Evolutionary conservation across 495 filamentous ascomycete species (phyloP), one percentile per base, ranked within the genome.

Genomic region (Penicillium flavigenum): DNA sequence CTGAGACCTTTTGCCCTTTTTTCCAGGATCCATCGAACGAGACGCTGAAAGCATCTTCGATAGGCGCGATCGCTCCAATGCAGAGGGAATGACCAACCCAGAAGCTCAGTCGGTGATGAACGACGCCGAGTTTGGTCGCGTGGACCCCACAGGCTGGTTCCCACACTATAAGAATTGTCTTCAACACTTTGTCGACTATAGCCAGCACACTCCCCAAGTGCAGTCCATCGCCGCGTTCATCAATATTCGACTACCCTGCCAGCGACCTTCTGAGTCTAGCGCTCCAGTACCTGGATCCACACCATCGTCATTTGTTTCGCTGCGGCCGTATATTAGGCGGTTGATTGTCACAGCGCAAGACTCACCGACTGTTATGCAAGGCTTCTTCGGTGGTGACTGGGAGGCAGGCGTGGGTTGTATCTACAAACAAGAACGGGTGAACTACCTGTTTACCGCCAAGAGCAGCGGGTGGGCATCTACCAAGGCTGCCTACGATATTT

Each of bases 381-480:
- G 90, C 20, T 94, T 96, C 72, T 98, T 98, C 64, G 94, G 94
- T 10, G 84, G 89, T 38, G 84, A 91, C 63, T 98, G 92, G 90
- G 65, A 73, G 17, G 71, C 76, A 8, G 94, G 94, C 0, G 78
- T 97, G 26, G 88, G 89, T 0, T 82, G 83, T 22, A 73, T 97
- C 38, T 88, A 92, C 66, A 86, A 95, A 64, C 85, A 88, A 62
- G 94, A 98, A 73, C 81, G 94, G 43, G 76, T 88, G 27, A 98
- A 98, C 65, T 98, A 92, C 65, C 79, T 98, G 36, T 98, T 97
- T 65, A 88, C 92, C 0, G 91, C 92, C n/a, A 98, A 97, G 77
- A 92, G 88, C 65, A 84, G 84, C n/a, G 90, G 85, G 17, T 98
- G 92, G 91, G 78, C 89, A 27, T 76, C 80, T 42, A 90, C 95